Base-by-base conservation (phyloP, 2,329 filamentous ascomycete genomes). In the Coniochaeta sp. region DNA sequence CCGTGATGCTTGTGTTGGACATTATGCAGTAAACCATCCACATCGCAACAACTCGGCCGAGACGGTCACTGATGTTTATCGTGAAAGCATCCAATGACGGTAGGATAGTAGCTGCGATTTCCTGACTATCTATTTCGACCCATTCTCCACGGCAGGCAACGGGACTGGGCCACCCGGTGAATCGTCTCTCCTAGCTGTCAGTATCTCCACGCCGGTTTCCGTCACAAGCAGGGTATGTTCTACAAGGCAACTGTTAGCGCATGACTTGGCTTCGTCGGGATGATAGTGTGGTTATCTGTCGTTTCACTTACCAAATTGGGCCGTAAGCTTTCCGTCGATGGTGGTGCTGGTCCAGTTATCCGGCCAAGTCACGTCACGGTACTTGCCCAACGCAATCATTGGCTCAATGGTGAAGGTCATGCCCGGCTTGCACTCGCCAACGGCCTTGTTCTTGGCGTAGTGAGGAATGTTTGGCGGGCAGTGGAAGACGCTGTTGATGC, bases 341-440 rank as follows among this genome's bases (percentile, higher is more conserved):
- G 94, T 99, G 5, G 89, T 89, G 69, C 91, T 96, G 1, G 94
- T 99, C 94, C 94, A 99, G 74, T 97, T 90, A 67, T 99, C 94
- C 0, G 94, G 94, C 94, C 94, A 99, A 0, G 91, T 97, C 67
- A 94, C 87, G 65, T 99, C 94, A 56, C 83, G 83, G 70, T 96
- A 89, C 55, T 89, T 91, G 53, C 94, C 94, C 51, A 96, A 70
- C 35, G 90, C 91, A 66, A 99, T 91, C 94, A 99, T 99, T 14
- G 94, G 94, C 73, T 99, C 94, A 55, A 99, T 99, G 0, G 94
- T 99, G 64, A 99, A 99, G 57, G 91, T 96, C 91, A 97, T 96
- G 51, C 94, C 94, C 0, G 89, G 86, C 74, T 96, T 96, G 54
- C 91, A 94, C 61, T 88, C 84, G 48, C 94, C 94, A 1, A 96